Evolutionary conservation across 805 yeast species (phyloP).

Genomic region (Danielozyma ontarioensis): DNA sequence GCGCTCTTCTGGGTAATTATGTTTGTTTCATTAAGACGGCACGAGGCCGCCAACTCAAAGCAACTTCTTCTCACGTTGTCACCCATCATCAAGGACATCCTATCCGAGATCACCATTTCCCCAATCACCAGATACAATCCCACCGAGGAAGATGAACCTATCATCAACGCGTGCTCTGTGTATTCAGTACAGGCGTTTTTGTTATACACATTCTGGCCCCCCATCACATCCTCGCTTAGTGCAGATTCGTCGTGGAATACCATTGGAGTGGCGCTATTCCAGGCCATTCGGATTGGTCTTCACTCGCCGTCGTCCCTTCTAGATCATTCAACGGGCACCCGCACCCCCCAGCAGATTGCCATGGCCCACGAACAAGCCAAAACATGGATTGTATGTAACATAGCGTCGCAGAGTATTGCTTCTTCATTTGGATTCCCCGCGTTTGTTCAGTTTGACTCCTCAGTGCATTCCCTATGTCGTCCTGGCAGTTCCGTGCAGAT

Average conservation of each 20-base stretch:
- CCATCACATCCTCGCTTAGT: slow-evolving; percentile 86
- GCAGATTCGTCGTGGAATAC: slow-evolving; percentile 97
- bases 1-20: slow-evolving; percentile 91
- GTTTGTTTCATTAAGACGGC: slow-evolving; percentile 75
- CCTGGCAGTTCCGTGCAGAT: slow-evolving; percentile 42
- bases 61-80: slow-evolving; percentile 56
- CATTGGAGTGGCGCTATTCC: slow-evolving; percentile 87
- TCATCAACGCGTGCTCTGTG: slow-evolving; percentile 83
- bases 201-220: slow-evolving; percentile 92
- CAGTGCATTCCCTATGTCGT: slow-evolving; percentile 51
- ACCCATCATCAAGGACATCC: slow-evolving; percentile 64
- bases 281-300: slow-evolving; percentile 86
- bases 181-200: slow-evolving; percentile 92
- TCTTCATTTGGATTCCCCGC: slow-evolving; percentile 94
- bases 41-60: slow-evolving; percentile 31
- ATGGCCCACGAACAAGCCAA: slow-evolving; percentile 70
- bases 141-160: slow-evolving; percentile 72
- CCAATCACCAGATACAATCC: slow-evolving; percentile 86
- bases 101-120: slow-evolving; percentile 84
- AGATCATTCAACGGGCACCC: slow-evolving; percentile 42
- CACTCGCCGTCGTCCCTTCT: slow-evolving; percentile 53
- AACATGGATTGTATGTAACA: slow-evolving; percentile 93
- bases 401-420: slow-evolving; percentile 85
- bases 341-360: slow-evolving; percentile 39
- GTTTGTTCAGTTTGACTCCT: slow-evolving; percentile 76